Evolutionary conservation across 2,329 filamentous ascomycete species (phyloP).

Genomic region (Aspergillus tamarii): DNA sequence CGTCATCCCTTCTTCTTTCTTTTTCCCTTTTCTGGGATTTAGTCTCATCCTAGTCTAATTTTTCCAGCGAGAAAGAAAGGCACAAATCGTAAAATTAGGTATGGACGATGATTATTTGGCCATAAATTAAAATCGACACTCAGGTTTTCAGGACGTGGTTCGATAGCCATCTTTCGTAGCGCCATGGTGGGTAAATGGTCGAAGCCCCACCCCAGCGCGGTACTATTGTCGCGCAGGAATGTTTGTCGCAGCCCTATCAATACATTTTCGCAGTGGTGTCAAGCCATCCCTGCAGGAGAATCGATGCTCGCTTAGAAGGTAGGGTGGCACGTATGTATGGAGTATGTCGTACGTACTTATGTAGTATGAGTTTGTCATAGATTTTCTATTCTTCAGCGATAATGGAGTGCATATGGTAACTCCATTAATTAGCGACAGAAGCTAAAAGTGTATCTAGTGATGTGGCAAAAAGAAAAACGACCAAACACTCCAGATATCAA

Average conservation of each 20-base stretch:
- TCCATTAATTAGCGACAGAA: neutral
- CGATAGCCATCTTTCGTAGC: neutral
- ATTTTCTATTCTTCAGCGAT: neutral
- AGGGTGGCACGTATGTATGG: neutral
- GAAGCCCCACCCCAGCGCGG: neutral
- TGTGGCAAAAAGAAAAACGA: neutral
- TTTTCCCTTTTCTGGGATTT: neutral
- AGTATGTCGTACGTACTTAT: neutral
- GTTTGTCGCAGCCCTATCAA: conserved; percentile 4
- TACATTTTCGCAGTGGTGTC: neutral
- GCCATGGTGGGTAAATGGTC: neutral
- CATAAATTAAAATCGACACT: neutral
- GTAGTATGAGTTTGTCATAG: neutral
- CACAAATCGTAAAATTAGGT: neutral
- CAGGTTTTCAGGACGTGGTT: neutral
- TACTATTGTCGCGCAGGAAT: conserved; percentile 4
- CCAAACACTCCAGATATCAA: too few species aligned
- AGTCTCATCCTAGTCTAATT: neutral
- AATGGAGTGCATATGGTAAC: neutral
- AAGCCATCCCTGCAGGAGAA: conserved; percentile 3
- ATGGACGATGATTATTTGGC: neutral
- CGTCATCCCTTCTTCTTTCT: neutral
- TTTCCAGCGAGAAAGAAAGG: neutral
- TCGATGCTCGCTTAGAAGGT: neutral
- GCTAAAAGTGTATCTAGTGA: neutral